A percentile compares a stretch with the other conserved stretches of the same genome.
These are phyloP conservation scores for Eustoma russellianum DNA, from an alignment of 257 asterid species.

Conservation along the genomic window DNA sequence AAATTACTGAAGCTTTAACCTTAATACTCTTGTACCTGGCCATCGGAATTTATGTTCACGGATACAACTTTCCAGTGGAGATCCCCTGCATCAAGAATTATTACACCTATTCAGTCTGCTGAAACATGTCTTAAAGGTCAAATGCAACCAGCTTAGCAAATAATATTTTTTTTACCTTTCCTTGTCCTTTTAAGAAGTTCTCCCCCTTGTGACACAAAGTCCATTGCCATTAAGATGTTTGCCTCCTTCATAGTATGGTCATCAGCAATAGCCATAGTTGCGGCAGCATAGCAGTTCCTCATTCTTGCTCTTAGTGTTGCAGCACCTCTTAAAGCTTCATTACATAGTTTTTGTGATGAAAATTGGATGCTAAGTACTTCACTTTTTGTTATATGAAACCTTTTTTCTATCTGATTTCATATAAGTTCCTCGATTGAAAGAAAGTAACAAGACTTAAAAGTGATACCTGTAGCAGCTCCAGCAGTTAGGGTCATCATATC, in stretches of 20 bases:
- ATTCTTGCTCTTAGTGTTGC: conserved; percentile 61
- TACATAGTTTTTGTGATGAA: background rate
- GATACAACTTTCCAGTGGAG: conserved; percentile 86
- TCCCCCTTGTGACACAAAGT: conserved; percentile 55
- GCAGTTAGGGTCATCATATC: conserved; percentile 85
- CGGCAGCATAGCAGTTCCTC: conserved; percentile 42
- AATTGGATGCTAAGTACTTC: background rate
- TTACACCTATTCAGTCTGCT: background rate
- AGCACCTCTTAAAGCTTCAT: conserved; percentile 74
- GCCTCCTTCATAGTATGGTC: conserved; percentile 32
- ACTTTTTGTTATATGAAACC: no score
- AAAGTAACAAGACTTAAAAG: no score
- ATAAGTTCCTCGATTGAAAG: no score
- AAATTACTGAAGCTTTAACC: no score
- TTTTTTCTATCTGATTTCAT: no score
- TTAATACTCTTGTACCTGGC: conserved; percentile 32
- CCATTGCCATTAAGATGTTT: conserved; percentile 30
- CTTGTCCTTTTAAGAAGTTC: conserved; percentile 82
- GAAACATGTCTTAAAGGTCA: conserved; percentile 5
- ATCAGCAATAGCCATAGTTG: conserved; percentile 33
- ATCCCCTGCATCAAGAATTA: conserved; percentile 52
- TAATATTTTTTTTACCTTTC: conserved; percentile 58
- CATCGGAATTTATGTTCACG: conserved; percentile 51
- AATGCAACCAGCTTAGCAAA: background rate
- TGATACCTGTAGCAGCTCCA: conserved; percentile 82